Evolutionary conservation across 2,329 filamentous ascomycete genomes (phyloP), one percentile per base, ranked within the genome.

Genomic region (Cercospora berteroae): DNA sequence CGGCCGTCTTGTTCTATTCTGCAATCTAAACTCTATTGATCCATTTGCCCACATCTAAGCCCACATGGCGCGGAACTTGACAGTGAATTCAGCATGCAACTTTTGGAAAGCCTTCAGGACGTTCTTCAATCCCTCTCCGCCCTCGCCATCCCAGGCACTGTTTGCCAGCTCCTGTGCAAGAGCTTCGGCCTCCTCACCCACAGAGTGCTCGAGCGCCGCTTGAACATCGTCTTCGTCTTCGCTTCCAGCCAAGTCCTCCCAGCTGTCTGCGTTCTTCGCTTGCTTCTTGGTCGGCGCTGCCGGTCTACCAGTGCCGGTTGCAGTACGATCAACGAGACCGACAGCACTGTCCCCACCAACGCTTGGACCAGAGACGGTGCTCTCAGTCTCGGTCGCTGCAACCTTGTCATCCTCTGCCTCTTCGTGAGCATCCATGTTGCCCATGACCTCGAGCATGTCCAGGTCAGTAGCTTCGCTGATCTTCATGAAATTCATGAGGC

Each of bases 11-110:
- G 18, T 23, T 23, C 18, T 50, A 50, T 44, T 29, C 18, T 60
- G 33, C 58, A 60, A n/a, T 60, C 36, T 48, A 60, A 60, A 44
- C 4, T 48, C 58, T 60, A 60, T 20, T 12, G 23, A 44, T n/a
- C 25, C 20, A 16, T 25, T 31, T 29, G 20, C 33, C 12, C 39
- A 20, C 31, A 57, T 39, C 23, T 78, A 89, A 75, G 87, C 85
- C 85, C 86, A 88, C 73, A 85, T 84, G 72, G 84, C 84, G 74
- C 75, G 82, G 78, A 91, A 90, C 80, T 89, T 91, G 55, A 82
- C 81, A 70, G 89, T 85, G 76, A 90, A 91, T 65, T 87, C 85
- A 29, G 80, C 79, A 73, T 85, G 84, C 69, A 91, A 74, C 72
- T 82, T 77, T 68, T 80, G 81, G 73, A 90, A 90, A 0, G 87